Evolutionary conservation across 2,329 filamentous ascomycete genomes (phyloP).

Genomic region (Lachnellula subtilissima): DNA sequence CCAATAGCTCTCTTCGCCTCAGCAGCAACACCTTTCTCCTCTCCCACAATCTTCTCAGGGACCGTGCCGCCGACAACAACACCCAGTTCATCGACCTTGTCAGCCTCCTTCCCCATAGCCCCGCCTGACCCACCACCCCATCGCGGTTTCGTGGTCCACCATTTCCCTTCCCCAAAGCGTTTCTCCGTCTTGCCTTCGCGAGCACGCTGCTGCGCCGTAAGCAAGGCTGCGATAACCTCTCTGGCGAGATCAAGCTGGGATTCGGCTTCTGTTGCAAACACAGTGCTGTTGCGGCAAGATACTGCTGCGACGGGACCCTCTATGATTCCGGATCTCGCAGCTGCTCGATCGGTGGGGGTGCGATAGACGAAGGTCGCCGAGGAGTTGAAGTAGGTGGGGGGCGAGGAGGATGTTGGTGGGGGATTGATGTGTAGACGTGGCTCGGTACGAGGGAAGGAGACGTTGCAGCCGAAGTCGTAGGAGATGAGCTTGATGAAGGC

Average conservation of each 20-base stretch:
- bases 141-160: constrained; percentile 57
- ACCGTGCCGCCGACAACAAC: constrained; percentile 1
- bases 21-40: constrained; percentile 5
- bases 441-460: constrained; percentile 51
- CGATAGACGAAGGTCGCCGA: constrained; percentile 57
- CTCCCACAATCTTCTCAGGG: neutral
- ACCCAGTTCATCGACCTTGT: constrained; percentile 14
- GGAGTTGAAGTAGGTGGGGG: constrained; percentile 49
- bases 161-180: constrained; percentile 52
- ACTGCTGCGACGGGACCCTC: constrained; percentile 59
- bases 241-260: constrained; percentile 57
- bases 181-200: constrained; percentile 53
- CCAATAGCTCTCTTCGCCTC: constrained; percentile 17
- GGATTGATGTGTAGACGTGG: constrained; percentile 50
- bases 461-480: constrained; percentile 62
- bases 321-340: constrained; percentile 53
- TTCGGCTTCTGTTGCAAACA: constrained; percentile 50
- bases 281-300: constrained; percentile 51
- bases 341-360: constrained; percentile 53
- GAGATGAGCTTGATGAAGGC: constrained; percentile 60
- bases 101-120: constrained; percentile 56
- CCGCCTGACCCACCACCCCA: constrained; percentile 62
- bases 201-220: constrained; percentile 59
- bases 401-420: constrained; percentile 26
- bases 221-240: constrained; percentile 55